Evolutionary conservation across 768 basidiomycete species (phyloP).

Genomic region (Mycena maculata): DNA sequence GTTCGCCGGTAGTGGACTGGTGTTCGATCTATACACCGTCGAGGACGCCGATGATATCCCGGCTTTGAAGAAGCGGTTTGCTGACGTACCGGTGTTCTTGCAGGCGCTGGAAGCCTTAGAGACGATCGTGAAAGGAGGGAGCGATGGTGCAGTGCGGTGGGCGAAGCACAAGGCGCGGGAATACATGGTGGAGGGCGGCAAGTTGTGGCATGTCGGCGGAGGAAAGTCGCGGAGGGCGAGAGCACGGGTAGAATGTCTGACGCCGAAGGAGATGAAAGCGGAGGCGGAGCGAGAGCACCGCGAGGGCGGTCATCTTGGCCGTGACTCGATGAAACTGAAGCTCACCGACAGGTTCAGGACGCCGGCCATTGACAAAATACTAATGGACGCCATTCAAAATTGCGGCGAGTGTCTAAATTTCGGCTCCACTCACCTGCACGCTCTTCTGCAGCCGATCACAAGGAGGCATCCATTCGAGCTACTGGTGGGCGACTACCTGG

Average conservation of each 20-base stretch:
- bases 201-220: not conserved
- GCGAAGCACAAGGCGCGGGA: not conserved
- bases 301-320: not conserved
- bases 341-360: not conserved
- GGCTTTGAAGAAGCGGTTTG: not conserved
- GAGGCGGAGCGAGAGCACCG: not conserved
- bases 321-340: not conserved
- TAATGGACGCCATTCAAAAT: not conserved
- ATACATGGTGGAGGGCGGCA: too few species aligned
- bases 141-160: not conserved
- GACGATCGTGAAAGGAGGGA: too few species aligned
- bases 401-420: not conserved
- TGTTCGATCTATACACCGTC: not conserved
- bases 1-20: not conserved
- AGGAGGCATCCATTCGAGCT: slow-evolving; percentile 9
- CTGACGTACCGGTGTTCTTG: not conserved
- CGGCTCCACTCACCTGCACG: not conserved
- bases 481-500: not conserved
- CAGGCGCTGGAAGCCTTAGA: not conserved
- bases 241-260: not conserved
- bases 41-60: not conserved
- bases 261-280: not conserved
- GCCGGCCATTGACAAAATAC: not conserved
- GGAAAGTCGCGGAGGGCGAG: not conserved
- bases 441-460: not conserved